Evolutionary conservation across 306 rosid species (phyloP), one percentile per base, ranked within the genome.

Genomic region (Lathyrus oleraceus): DNA sequence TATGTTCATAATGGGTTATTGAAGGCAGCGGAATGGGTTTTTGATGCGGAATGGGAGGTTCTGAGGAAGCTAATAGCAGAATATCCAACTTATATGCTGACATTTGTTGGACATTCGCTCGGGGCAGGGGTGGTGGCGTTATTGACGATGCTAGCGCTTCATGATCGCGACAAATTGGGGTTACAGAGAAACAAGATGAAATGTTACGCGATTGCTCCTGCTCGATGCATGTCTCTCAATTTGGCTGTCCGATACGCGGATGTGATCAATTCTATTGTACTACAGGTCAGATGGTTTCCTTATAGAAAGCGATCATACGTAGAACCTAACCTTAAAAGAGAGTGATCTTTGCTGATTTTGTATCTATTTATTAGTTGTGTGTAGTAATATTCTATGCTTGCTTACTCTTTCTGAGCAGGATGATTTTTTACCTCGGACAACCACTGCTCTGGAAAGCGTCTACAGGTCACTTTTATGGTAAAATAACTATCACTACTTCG

Each of bases 191-290:
- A 83, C 73, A 87, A 74, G 85, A 81, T 94, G 76, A 78, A 85
- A 82, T 94, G 99, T 79, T 87, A 71, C 63, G 92, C 97, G 0
- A 47, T 91, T 12, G 99, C 99, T 65, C 97, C 97, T 67, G 60
- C 92, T 49, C 86, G 97, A 42, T 94, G 97, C 60, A 81, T 87
- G 94, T 94, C 99, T 25, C 81, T 91, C 73, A 94, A 94, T 78
- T 79, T 94, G 86, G 99, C 99, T 39, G 96, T 94, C 75, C 87
- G 97, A 88, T 94, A 88, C 76, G 95, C 99, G 1, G 99, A 94
- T 71, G 88, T 88, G 63, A 94, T 94, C 72, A 87, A 76, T 54
- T 88, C 99, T 60, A 72, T 88, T 11, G 99, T 94, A 16, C 92
- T 90, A 63, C 96, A 94, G 99, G 97, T 88, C 70, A 10, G 63